A percentile compares a stretch with the other conserved stretches of the same genome.
Conservation (phyloP, 2,329 filamentous ascomycete genomes). For the Colletotrichum chrysophilum region DNA sequence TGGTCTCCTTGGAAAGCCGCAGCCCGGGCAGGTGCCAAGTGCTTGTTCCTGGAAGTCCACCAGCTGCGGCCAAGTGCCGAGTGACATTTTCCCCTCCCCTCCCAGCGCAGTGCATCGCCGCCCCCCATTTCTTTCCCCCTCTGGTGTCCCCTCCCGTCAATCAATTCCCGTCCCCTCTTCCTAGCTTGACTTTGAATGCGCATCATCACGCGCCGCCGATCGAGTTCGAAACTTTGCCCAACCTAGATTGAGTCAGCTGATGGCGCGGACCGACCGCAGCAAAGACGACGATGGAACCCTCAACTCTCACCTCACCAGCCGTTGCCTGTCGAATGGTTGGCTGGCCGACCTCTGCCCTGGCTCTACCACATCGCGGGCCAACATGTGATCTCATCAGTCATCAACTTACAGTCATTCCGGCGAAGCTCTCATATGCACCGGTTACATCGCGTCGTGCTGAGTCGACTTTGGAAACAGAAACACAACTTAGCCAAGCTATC, state of each 20-base stretch:
- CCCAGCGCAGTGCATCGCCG: neutral
- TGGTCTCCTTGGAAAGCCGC: neutral
- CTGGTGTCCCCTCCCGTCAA: neutral
- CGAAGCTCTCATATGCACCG: neutral
- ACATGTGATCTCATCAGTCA: neutral
- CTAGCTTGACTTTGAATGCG: neutral
- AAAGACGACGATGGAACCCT: neutral
- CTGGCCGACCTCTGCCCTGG: neutral
- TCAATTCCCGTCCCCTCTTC: neutral
- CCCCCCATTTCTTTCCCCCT: neutral
- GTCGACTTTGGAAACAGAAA: neutral
- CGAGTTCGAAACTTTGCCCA: conserved; percentile 8
- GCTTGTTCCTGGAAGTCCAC: neutral
- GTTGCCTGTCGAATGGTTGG: neutral
- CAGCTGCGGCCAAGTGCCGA: neutral
- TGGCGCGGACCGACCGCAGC: neutral
- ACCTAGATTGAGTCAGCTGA: conserved; percentile 10
- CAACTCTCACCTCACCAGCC: neutral
- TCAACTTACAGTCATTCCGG: neutral
- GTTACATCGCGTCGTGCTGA: neutral
- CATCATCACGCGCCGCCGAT: neutral
- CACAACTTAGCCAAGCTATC: neutral
- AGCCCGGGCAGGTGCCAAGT: neutral
- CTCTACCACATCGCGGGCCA: neutral
- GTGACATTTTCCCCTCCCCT: neutral